Base-by-base conservation (phyloP, 352 stramenopile genomes). In the Phytopythium boreale region DNA sequence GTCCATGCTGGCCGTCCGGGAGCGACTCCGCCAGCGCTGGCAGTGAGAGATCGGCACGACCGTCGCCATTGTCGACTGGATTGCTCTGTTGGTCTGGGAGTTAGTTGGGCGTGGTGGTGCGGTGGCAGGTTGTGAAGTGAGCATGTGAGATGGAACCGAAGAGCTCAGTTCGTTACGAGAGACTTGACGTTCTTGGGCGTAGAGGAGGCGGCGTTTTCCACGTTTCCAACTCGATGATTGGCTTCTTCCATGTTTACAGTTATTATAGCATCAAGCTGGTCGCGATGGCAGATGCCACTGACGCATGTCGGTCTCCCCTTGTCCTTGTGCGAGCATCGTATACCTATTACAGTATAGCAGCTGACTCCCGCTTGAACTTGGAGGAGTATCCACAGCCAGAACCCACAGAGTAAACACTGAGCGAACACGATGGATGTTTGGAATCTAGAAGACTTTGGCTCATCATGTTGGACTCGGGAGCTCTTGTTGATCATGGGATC, bases 41-140 rank as follows among this genome's bases (percentile, higher is more conserved):
- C 67, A 83, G 75, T 83, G 80, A 9, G 76, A 88, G 43, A 88
- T 74, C 15, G 76, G 76, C 62, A 88, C 79, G 61, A 88, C 72
- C 31, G 75, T 77, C 37, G 79, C 76, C 79, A 88, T 88, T 17
- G 27, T 58, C 22, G 20, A 49, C 17, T 62, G 31, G 36, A 4
- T 49, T 50, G 55, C 3, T 11, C 17, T 6, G 1, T n/a, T 46
- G 39, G 7, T 46, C 11, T n/a, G 39, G 8, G 44, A 55, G 41
- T 66, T 41, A 37, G 22, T 11, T 49, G n/a, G n/a, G n/a, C n/a
- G n/a, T 60, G 36, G 22, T n/a, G 7, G 29, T 15, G 31, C 17
- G 34, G 55, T 24, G 55, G 51, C 27, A 26, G 27, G 19, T 44
- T 58, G 51, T 4, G 19, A 19, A 58, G 29, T 58, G 51, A 58